Evolutionary conservation across 805 yeast genomes (phyloP).

Genomic region (Wickerhamiella spandovensis): DNA sequence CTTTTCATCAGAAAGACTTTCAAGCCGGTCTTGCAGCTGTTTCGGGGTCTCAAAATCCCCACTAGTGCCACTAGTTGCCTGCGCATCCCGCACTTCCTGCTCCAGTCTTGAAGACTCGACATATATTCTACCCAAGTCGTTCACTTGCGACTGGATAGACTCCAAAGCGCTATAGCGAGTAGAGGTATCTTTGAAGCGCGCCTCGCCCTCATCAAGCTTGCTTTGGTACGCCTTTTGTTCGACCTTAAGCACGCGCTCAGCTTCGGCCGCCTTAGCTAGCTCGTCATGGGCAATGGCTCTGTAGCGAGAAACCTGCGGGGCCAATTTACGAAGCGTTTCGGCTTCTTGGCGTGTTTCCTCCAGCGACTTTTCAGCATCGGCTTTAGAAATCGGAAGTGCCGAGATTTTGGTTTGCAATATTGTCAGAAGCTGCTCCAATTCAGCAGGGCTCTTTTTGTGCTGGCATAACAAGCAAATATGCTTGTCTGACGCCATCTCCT

Average conservation of each 20-base stretch:
- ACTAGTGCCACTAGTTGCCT: not conserved
- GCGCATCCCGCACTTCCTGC: not conserved
- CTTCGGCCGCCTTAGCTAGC: not conserved
- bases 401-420: conserved; percentile 22
- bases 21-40: conserved; percentile 12
- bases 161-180: not conserved
- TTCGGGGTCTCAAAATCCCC: conserved; percentile 5
- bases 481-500: conserved; percentile 39
- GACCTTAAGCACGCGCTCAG: not conserved
- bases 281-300: not conserved
- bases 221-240: conserved; percentile 1
- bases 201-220: not conserved
- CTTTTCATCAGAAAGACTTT: conserved; percentile 1
- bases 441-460: conserved; percentile 39
- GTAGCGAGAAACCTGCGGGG: not conserved
- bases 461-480: conserved; percentile 62
- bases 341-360: conserved; percentile 10
- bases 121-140: not conserved
- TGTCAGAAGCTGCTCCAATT: conserved; percentile 12
- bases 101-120: conserved; percentile 1
- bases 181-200: not conserved
- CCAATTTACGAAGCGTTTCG: conserved; percentile 12
- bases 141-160: not conserved
- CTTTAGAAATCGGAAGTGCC: conserved; percentile 24
- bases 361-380: conserved; percentile 25